Conservation (phyloP, 306 rosid species). For the Senna siamea region DNA sequence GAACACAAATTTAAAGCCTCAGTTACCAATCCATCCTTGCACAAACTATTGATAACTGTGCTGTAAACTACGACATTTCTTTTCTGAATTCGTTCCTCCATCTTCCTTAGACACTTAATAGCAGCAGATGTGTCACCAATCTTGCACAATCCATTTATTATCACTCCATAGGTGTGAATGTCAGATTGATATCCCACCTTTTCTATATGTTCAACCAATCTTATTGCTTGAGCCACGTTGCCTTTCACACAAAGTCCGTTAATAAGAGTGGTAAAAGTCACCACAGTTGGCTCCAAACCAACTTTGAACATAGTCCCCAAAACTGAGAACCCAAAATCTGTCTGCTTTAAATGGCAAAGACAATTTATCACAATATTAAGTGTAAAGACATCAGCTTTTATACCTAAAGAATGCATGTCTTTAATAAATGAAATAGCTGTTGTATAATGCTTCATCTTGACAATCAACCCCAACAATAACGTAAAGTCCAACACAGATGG, state of each 20-base stretch:
- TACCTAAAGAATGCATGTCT: neutral
- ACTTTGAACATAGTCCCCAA: slow-evolving; percentile 15
- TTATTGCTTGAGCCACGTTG: neutral
- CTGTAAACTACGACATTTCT: slow-evolving; percentile 1
- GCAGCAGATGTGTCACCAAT: slow-evolving; percentile 1
- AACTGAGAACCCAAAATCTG: neutral
- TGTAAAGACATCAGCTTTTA: neutral
- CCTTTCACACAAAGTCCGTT: slow-evolving; percentile 11
- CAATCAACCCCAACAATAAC: neutral
- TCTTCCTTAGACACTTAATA: neutral
- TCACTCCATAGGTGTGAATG: slow-evolving; percentile 9
- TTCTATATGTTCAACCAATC: neutral
- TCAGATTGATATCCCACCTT: neutral
- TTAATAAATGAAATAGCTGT: neutral
- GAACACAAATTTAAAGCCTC: slow-evolving; percentile 2
- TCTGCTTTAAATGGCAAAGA: slow-evolving; percentile 1
- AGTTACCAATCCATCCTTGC: neutral
- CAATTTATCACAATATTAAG: slow-evolving; percentile 1
- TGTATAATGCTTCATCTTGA: neutral
- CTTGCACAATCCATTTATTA: slow-evolving; percentile 13
- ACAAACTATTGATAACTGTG: slow-evolving; percentile 14
- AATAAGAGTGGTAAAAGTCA: neutral
- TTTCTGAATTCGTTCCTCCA: neutral
- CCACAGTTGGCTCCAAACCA: slow-evolving; percentile 15
- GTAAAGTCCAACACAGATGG: neutral